A percentile compares a stretch with the other conserved stretches of the same genome.
Evolutionary conservation across 345 rosid species (phyloP).

Genomic region (Ceriops zippeliana): DNA sequence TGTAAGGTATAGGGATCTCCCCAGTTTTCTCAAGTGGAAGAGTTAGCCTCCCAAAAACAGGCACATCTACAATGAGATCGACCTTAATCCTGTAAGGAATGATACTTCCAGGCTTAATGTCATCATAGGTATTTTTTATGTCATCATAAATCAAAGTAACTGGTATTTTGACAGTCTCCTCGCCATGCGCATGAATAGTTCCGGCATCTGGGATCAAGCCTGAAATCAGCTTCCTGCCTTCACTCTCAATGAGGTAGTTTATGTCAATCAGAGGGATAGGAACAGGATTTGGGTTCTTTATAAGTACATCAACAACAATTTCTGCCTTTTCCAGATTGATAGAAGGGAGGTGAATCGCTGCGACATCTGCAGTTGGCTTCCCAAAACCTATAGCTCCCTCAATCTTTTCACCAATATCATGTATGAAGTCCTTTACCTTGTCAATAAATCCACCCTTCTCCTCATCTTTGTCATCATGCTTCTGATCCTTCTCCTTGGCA

Average conservation of each 20-base stretch:
- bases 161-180: constrained; percentile 92
- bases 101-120: constrained; percentile 81
- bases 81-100: constrained; percentile 86
- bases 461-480: constrained; percentile 58
- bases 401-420: constrained; percentile 86
- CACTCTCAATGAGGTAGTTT: constrained; percentile 77
- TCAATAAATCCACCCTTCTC: constrained; percentile 77
- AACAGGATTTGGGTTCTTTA: constrained; percentile 88
- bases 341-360: constrained; percentile 66
- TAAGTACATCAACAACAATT: constrained; percentile 72
- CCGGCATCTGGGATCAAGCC: constrained; percentile 96
- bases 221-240: constrained; percentile 80
- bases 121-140: constrained; percentile 67
- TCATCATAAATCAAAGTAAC: constrained; percentile 75
- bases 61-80: constrained; percentile 88
- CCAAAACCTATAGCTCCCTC: constrained; percentile 89
- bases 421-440: constrained; percentile 90
- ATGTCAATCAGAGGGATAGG: constrained; percentile 91
- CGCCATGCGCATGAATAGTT: constrained; percentile 83
- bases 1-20: constrained; percentile 94
- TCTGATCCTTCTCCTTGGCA: constrained; percentile 36
- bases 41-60: constrained; percentile 81
- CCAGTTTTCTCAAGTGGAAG: constrained; percentile 84
- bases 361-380: constrained; percentile 90
- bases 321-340: constrained; percentile 86